Percentiles rank a stretch among this genome's conserved stretches.
phyloP scores from a whole-genome alignment of 495 filamentous ascomycete genomes.

The Lepidopterella palustris region DNA sequence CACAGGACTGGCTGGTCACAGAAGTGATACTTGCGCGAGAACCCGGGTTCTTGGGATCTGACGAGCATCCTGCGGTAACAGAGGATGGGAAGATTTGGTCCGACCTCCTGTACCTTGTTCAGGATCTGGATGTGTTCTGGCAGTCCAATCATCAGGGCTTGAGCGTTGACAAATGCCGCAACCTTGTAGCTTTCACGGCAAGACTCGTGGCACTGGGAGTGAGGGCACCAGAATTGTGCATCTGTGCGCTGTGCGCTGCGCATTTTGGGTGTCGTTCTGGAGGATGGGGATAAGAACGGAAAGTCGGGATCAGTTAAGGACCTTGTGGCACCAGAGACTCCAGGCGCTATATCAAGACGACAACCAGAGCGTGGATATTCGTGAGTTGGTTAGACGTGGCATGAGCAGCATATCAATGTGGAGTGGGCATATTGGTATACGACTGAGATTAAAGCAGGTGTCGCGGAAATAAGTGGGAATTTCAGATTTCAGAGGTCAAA shows the following conservation, averaged over 20 bases:
- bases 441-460: background rate
- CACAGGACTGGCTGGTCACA: conserved; percentile 1
- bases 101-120: conserved; percentile 3
- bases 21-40: conserved; percentile 4
- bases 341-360: background rate
- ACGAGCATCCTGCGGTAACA: background rate
- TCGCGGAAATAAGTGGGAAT: background rate
- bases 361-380: background rate
- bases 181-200: conserved; percentile 9
- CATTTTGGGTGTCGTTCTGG: background rate
- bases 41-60: background rate
- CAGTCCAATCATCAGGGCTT: background rate
- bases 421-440: background rate
- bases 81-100: conserved; percentile 2
- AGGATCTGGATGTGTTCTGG: background rate
- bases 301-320: background rate
- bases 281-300: background rate
- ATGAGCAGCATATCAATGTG: background rate
- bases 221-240: background rate
- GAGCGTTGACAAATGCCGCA: background rate
- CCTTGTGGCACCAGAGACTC: background rate
- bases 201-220: background rate
- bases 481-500: no score
- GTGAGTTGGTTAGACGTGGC: background rate
- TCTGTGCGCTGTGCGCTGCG: background rate